These are phyloP conservation scores for Dillenia suffruticosa DNA, from an alignment of 164 flowering plant genomes.

Conservation along the genomic window DNA sequence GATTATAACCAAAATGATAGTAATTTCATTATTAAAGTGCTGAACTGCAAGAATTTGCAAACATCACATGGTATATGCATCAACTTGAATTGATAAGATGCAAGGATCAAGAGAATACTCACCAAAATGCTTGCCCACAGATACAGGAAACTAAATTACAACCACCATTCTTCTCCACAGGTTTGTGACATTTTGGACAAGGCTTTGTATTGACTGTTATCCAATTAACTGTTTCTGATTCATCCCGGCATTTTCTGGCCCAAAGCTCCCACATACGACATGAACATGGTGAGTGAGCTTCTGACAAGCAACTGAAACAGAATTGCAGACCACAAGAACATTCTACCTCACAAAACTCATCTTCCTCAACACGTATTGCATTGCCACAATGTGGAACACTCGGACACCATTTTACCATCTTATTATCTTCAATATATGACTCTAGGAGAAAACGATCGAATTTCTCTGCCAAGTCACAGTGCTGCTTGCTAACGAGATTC, in stretches of 20 bases:
- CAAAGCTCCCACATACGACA: slow-evolving; percentile 92
- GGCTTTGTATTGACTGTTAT: slow-evolving; percentile 75
- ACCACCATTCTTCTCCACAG: slow-evolving; percentile 90
- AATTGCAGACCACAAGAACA: slow-evolving; percentile 81
- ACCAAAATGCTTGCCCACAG: slow-evolving; percentile 89
- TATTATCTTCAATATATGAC: slow-evolving; percentile 22
- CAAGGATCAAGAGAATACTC: slow-evolving; percentile 14
- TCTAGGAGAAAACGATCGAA: slow-evolving; percentile 53
- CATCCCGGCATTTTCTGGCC: slow-evolving; percentile 74
- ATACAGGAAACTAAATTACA: slow-evolving; percentile 75
- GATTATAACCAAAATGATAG: too few relatives aligned
- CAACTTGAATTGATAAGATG: neutral
- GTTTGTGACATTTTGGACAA: slow-evolving; percentile 86
- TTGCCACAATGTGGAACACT: slow-evolving; percentile 94
- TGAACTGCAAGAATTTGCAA: too few relatives aligned
- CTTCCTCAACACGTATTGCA: slow-evolving; percentile 81
- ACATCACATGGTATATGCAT: too few relatives aligned
- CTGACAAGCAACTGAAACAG: slow-evolving; percentile 77
- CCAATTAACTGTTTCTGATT: slow-evolving; percentile 83
- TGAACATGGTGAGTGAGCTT: slow-evolving; percentile 95
- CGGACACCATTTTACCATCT: slow-evolving; percentile 81
- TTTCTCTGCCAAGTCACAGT: slow-evolving; percentile 31
- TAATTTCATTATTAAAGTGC: too few relatives aligned
- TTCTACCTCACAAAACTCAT: slow-evolving; percentile 72
- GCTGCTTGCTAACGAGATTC: slow-evolving; percentile 44